These are phyloP conservation scores for Isoetes taiwanensis DNA, from an alignment of 75 land plant genomes.

Conservation along the genomic window DNA sequence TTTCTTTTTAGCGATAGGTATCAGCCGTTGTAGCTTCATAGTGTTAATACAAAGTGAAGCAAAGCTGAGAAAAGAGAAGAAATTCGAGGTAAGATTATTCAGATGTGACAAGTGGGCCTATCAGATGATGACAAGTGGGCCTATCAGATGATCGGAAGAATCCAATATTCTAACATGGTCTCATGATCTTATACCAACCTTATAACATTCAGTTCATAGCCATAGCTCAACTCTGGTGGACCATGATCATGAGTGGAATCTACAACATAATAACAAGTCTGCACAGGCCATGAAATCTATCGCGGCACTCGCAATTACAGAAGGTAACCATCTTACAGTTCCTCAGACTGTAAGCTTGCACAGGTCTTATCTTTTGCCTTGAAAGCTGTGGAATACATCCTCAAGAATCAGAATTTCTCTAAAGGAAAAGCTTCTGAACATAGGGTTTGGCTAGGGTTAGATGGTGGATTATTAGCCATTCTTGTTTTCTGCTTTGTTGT, in stretches of 20 bases:
- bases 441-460: background rate
- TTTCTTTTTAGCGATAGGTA: too few species aligned
- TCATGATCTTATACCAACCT: too few species aligned
- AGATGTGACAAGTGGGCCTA: too few species aligned
- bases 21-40: too few species aligned
- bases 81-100: too few species aligned
- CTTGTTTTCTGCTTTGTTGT: background rate
- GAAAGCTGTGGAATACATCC: background rate
- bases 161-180: too few species aligned
- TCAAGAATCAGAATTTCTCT: background rate
- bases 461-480: background rate
- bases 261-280: constrained; percentile 1
- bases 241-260: background rate
- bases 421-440: background rate
- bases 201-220: too few species aligned
- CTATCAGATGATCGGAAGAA: too few species aligned
- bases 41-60: too few species aligned
- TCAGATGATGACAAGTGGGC: too few species aligned
- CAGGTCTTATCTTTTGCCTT: background rate
- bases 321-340: background rate
- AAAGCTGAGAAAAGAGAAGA: too few species aligned
- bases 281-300: constrained; percentile 5
- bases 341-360: background rate
- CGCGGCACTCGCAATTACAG: constrained; percentile 1
- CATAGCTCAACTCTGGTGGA: too few species aligned